Evolutionary conservation across 2,329 filamentous ascomycete genomes (phyloP).

Genomic region (Penicillium italicum): DNA sequence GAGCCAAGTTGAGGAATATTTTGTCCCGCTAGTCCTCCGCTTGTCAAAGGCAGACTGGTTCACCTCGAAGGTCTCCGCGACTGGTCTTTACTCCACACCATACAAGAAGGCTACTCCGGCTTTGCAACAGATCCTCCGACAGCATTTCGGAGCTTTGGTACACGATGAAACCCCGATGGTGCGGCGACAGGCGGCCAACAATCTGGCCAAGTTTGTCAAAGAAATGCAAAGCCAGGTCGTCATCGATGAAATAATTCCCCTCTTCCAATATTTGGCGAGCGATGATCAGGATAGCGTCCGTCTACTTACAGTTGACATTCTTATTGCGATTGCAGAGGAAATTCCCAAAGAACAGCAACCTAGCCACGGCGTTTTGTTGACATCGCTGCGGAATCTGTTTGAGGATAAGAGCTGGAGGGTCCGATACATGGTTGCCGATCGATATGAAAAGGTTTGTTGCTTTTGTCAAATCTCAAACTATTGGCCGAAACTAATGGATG

Average conservation of each 20-base stretch:
- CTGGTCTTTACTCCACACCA: slow-evolving; percentile 87
- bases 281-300: slow-evolving; percentile 98
- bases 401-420: slow-evolving; percentile 99
- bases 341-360: slow-evolving; percentile 98
- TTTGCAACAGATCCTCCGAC: slow-evolving; percentile 86
- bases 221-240: slow-evolving; percentile 89
- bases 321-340: slow-evolving; percentile 93
- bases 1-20: slow-evolving; percentile 93
- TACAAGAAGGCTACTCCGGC: slow-evolving; percentile 85
- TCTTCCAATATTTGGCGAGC: slow-evolving; percentile 93
- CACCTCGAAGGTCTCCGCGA: slow-evolving; percentile 97
- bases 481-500: slow-evolving; percentile 14
- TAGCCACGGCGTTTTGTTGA: slow-evolving; percentile 88
- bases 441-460: slow-evolving; percentile 80
- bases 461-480: not conserved
- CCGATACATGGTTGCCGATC: slow-evolving; percentile 97
- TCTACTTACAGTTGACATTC: slow-evolving; percentile 89
- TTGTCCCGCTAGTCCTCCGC: slow-evolving; percentile 90
- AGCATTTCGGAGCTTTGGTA: slow-evolving; percentile 88
- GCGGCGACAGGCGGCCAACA: slow-evolving; percentile 90
- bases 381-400: slow-evolving; percentile 85
- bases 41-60: slow-evolving; percentile 99
- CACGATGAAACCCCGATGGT: slow-evolving; percentile 99
- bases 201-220: slow-evolving; percentile 95
- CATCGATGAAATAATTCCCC: slow-evolving; percentile 97